phyloP scores from a whole-genome alignment of 2,329 filamentous ascomycete genomes.

The Fusarium pseudoanthophilum region DNA sequence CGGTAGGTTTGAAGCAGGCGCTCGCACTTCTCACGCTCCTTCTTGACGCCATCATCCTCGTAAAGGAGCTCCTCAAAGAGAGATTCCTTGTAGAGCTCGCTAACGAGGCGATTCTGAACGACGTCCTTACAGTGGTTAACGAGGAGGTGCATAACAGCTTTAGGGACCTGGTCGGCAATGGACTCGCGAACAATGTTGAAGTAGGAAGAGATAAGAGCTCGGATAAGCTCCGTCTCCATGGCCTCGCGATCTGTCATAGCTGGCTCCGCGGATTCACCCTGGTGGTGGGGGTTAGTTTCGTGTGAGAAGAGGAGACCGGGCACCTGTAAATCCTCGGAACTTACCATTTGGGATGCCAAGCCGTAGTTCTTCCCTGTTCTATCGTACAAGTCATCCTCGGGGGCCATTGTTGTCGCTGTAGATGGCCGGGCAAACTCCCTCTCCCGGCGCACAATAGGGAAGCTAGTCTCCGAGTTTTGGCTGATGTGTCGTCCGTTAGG shows the following conservation, averaged over 20 bases:
- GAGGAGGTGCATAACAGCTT: slow-evolving; percentile 97
- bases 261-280: slow-evolving; percentile 76
- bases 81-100: slow-evolving; percentile 91
- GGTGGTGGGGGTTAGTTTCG: slow-evolving; percentile 38
- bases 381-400: slow-evolving; percentile 56
- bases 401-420: slow-evolving; percentile 47
- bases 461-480: slow-evolving; percentile 81
- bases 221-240: slow-evolving; percentile 97
- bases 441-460: slow-evolving; percentile 83
- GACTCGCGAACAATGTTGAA: slow-evolving; percentile 99
- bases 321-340: slow-evolving; percentile 46
- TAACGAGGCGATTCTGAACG: slow-evolving; percentile 95
- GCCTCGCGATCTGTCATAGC: slow-evolving; percentile 95
- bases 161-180: slow-evolving; percentile 98
- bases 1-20: slow-evolving; percentile 94
- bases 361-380: slow-evolving; percentile 53
- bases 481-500: slow-evolving; percentile 72
- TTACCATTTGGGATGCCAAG: slow-evolving; percentile 68
- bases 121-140: slow-evolving; percentile 99
- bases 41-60: slow-evolving; percentile 97
- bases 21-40: slow-evolving; percentile 98
- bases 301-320: slow-evolving; percentile 18
- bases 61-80: slow-evolving; percentile 94
- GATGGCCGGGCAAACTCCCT: slow-evolving; percentile 65
- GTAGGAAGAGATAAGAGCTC: slow-evolving; percentile 95